A percentile compares a stretch with the other conserved stretches of the same genome.
Evolutionary conservation across 202 grass and related monocot species (phyloP).

Genomic region (Brachypodium distachyon): DNA sequence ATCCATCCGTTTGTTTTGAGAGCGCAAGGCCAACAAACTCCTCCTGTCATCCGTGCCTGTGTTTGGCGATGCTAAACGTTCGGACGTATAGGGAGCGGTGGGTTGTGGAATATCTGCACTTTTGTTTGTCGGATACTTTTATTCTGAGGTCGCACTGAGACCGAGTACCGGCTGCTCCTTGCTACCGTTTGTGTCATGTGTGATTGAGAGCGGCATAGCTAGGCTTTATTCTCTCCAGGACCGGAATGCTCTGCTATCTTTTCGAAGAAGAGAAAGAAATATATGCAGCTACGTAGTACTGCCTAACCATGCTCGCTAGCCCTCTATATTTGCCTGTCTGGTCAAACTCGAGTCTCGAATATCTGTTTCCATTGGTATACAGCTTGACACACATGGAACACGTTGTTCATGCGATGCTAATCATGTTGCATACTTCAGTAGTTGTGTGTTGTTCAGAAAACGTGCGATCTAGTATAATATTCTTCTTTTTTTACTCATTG

Average conservation of each 20-base stretch:
- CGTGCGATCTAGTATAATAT: neutral
- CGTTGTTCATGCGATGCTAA: neutral
- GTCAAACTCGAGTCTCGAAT: neutral
- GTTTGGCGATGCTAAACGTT: neutral
- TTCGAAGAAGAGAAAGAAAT: neutral
- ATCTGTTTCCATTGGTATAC: neutral
- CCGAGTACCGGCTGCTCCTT: neutral
- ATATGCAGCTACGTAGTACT: neutral
- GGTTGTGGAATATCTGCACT: slow-evolving; percentile 13
- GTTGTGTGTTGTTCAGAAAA: neutral
- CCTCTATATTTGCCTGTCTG: neutral
- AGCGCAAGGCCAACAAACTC: neutral
- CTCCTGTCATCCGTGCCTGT: neutral
- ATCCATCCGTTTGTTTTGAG: neutral
- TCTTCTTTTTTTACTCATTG: neutral
- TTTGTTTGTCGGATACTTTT: slow-evolving; percentile 25
- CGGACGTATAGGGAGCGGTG: slow-evolving; percentile 10
- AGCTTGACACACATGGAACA: neutral
- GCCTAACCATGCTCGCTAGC: neutral
- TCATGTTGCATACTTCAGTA: neutral
- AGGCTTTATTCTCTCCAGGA: slow-evolving; percentile 27
- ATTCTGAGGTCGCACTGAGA: neutral
- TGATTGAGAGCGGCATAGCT: neutral
- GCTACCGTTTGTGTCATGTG: neutral
- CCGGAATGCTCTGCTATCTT: neutral